Base-by-base conservation (phyloP, 139 green algal genomes). In the Mesotaenium endlicherianum region DNA sequence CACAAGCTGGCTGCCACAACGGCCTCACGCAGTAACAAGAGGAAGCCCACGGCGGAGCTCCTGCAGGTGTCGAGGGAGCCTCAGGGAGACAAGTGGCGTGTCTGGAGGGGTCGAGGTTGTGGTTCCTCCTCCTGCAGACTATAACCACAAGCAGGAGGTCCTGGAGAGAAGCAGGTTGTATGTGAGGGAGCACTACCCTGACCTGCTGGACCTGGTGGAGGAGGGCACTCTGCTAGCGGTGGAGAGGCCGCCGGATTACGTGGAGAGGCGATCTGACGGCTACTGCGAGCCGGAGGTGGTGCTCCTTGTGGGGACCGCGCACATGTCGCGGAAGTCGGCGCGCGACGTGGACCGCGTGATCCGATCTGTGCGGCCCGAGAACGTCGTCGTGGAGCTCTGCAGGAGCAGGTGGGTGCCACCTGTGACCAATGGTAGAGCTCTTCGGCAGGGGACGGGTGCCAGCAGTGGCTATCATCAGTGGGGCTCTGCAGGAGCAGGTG, bases 321-420 rank as follows among this genome's bases (percentile, higher is more conserved):
- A 87, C 41, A 20, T 70, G 26, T 67, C n/a, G 4, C n/a, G 26
- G 16, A 68, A 11, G 26, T 36, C 75, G 1, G 71, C 71, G 14
- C 26, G 26, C 49, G 81, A 86, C 26, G 81, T 80, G 6, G 17
- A 3, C 26, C 55, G 81, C 0, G 60, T 81, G 31, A 42, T 87
- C 17, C 30, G 36, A 3, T 36, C 77, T 34, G 41, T 87, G 2
- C 44, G 45, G 75, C 81, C 81, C 6, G 77, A 87, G 38, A 84
- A 79, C 72, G 81, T 87, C 38, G 81, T 87, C 14, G 81, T 87
- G n/a, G 81, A 87, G 81, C 81, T 87, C 14, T 87, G 81, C 47
- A 40, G 79, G 38, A 87, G 81, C 81, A 75, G 81, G 75, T 80
- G 4, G 41, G 20, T 31, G 38, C 26, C 34, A 5, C 36, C 0